These are phyloP conservation scores for Dendrobium officinale DNA, from an alignment of 106 monocot species.

Conservation along the genomic window DNA sequence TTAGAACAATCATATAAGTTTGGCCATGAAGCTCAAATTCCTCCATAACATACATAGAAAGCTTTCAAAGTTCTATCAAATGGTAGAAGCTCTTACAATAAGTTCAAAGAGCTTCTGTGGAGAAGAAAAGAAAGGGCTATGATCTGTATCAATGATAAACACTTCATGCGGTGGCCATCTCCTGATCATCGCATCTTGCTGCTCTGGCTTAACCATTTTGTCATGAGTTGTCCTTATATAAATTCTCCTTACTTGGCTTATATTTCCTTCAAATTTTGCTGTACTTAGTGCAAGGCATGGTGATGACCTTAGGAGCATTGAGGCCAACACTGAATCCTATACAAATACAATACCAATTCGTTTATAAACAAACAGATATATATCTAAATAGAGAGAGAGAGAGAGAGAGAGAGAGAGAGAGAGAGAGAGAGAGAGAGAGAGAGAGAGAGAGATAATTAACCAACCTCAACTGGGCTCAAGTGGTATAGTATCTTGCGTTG, in stretches of 20 bases:
- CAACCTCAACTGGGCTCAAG: slow-evolving; percentile 26
- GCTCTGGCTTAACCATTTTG: slow-evolving; percentile 22
- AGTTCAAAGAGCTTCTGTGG: slow-evolving; percentile 16
- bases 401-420: too few species aligned
- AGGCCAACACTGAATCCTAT: slow-evolving; percentile 35
- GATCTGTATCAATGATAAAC: slow-evolving; percentile 33
- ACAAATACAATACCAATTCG: not conserved
- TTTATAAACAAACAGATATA: not conserved
- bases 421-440: too few species aligned
- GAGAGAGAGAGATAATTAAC: too few species aligned
- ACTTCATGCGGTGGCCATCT: slow-evolving; percentile 46
- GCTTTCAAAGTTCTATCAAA: not conserved
- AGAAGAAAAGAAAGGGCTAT: slow-evolving; percentile 48
- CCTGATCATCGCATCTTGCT: slow-evolving; percentile 47
- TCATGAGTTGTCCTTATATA: slow-evolving; percentile 32
- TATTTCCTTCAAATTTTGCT: not conserved
- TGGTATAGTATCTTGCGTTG: slow-evolving; percentile 30
- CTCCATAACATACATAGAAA: too few species aligned
- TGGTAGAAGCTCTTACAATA: not conserved
- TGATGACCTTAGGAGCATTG: slow-evolving; percentile 22
- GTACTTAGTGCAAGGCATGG: not conserved
- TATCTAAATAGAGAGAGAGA: too few species aligned
- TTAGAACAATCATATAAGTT: too few species aligned
- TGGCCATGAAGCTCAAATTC: too few species aligned
- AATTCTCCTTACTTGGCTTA: slow-evolving; percentile 14